Base-by-base conservation (phyloP, 2,329 filamentous ascomycete species). In the Rhinocladiella mackenziei region DNA sequence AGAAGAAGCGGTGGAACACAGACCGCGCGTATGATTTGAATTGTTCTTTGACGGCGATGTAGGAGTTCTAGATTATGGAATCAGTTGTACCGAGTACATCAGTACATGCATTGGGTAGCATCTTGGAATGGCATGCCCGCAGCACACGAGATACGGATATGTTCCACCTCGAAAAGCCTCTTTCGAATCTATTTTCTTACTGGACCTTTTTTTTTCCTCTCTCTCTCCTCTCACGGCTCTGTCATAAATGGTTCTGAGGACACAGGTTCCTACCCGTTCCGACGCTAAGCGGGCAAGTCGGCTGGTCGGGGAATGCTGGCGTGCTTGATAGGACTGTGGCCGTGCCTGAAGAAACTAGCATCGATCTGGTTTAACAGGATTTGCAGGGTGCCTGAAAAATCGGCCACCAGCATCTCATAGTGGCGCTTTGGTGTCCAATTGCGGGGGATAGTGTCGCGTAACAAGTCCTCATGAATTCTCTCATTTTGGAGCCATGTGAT, bases 361-460 rank as follows among this genome's bases (percentile, higher is more conserved):
- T 45, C 11, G 25, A 45, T 50, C 4, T 37, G 39, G 42, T 39
- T 31, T 35, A 39, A 26, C 18, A 25, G 18, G 19, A 10, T 14
- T 13, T n/a, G 14, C 30, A 25, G 33, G 19, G 43, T 46, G 32
- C 43, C 43, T 46, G 43, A 23, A 36, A 30, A 15, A 23, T 20
- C 18, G 18, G 39, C 11, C 7, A 18, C 6, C 14, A 14, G 11
- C 13, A 19, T 7, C 14, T 19, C 17, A 33, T 30, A 43, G 41
- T 38, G 41, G 33, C 41, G 22, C 25, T 23, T 8, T 15, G 15
- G 26, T 30, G 38, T 47, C 48, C 43, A 47, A 47, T 50, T 50
- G 48, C 43, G 43, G 48, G 48, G 48, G 43, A 50, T 33, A 43
- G 20, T 28, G 14, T 45, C 34, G 28, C 33, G 38, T 45, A 50